Conservation (phyloP, 2,329 filamentous ascomycete genomes). For the Aspergillus pseudotamarii region DNA sequence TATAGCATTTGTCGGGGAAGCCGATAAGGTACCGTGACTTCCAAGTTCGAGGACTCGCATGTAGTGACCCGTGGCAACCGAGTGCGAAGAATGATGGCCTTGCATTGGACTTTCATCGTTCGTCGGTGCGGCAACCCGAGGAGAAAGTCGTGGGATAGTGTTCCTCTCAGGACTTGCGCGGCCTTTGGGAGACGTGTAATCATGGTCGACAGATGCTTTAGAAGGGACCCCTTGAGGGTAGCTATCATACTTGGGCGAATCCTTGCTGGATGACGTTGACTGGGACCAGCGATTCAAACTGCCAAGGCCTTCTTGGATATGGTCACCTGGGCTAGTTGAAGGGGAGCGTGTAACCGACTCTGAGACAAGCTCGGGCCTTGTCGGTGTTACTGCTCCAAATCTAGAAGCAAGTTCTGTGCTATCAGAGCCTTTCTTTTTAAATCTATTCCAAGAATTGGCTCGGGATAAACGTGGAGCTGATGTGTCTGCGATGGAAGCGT, state of each 20-base stretch:
- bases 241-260: conserved; percentile 26
- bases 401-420: background rate
- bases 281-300: conserved; percentile 63
- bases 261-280: conserved; percentile 55
- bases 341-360: conserved; percentile 9
- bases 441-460: background rate
- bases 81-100: conserved; percentile 9
- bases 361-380: conserved; percentile 7
- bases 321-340: conserved; percentile 19
- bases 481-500: background rate
- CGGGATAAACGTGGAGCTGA: conserved; percentile 2
- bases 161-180: conserved; percentile 17
- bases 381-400: conserved; percentile 9
- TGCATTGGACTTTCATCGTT: background rate
- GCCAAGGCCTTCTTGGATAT: conserved; percentile 49
- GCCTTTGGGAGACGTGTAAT: conserved; percentile 19
- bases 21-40: conserved; percentile 5
- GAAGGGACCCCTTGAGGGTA: conserved; percentile 27
- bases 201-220: conserved; percentile 27
- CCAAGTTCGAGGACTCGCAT: background rate
- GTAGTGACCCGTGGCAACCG: conserved; percentile 1
- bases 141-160: conserved; percentile 6
- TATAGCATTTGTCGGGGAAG: conserved; percentile 4
- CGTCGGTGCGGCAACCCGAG: conserved; percentile 7
- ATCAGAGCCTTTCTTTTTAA: background rate